A percentile compares a stretch with the other conserved stretches of the same genome.
phyloP scores from a whole-genome alignment of 441 rosid genomes.

The Corymbia calophylla region DNA sequence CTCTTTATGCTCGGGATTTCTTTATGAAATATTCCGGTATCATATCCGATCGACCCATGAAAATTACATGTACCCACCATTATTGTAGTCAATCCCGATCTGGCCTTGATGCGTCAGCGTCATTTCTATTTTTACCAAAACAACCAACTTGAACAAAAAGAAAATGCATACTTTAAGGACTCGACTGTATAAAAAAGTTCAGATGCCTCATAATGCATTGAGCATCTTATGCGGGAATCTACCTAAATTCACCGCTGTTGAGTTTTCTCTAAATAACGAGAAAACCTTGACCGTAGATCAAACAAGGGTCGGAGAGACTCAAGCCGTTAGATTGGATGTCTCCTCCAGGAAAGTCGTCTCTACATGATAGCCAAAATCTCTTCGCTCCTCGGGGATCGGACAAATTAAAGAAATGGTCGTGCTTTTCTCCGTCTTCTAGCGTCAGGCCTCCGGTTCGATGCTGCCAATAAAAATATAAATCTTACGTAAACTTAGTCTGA shows the following conservation, averaged over 20 bases:
- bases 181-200: background rate
- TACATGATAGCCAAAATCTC: background rate
- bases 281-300: background rate
- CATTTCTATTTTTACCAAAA: background rate
- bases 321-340: background rate
- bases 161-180: background rate
- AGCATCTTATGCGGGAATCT: background rate
- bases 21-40: background rate
- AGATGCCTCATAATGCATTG: background rate
- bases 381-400: background rate
- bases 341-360: background rate
- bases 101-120: background rate
- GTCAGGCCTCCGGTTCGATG: background rate
- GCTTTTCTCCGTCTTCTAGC: background rate
- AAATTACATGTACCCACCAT: background rate
- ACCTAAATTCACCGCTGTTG: background rate
- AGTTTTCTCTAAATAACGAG: background rate
- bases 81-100: background rate
- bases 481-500: background rate
- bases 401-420: fast-evolving
- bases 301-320: background rate
- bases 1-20: background rate
- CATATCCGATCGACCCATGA: background rate
- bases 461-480: background rate
- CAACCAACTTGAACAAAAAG: background rate